Conservation (phyloP, 106 monocot species). For the Apostasia ramifera region DNA sequence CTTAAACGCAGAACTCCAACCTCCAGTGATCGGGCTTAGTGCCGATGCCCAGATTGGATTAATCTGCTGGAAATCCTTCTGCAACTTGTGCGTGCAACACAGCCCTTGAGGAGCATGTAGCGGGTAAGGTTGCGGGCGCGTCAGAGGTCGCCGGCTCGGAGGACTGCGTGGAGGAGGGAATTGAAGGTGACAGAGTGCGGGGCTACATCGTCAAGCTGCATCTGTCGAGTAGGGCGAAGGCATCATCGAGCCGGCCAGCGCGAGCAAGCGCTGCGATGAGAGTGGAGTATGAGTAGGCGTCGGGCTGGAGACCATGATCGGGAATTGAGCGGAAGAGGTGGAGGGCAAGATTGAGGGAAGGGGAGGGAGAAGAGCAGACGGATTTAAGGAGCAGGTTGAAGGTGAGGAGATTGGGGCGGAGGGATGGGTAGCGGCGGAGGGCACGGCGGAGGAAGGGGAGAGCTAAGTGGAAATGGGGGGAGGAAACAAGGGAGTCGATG, state of each 20-base stretch:
- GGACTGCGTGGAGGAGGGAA: conserved; percentile 39
- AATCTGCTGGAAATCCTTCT: no score
- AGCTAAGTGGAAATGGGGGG: conserved; percentile 34
- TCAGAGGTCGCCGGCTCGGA: conserved; percentile 34
- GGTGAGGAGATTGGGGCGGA: conserved; percentile 43
- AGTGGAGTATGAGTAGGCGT: conserved; percentile 46
- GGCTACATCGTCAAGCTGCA: conserved; percentile 43
- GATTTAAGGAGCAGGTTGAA: conserved; percentile 59
- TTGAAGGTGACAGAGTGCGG: conserved; percentile 56
- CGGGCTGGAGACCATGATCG: conserved; percentile 15
- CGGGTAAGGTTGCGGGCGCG: conserved; percentile 49
- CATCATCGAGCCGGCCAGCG: conserved; percentile 32
- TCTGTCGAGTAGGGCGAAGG: conserved; percentile 43
- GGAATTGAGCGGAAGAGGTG: conserved; percentile 15
- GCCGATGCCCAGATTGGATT: no score
- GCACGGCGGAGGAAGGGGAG: conserved; percentile 37
- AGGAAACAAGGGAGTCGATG: conserved; percentile 41
- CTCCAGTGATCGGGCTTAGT: no score
- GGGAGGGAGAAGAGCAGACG: conserved; percentile 12
- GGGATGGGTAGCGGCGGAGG: not conserved
- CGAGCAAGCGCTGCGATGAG: conserved; percentile 38
- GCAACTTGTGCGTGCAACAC: no score
- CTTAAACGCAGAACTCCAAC: no score
- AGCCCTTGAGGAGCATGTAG: conserved; percentile 76
- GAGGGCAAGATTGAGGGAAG: conserved; percentile 27